Base-by-base conservation (phyloP, 2,329 filamentous ascomycete genomes). In the Aspergillus niger region DNA sequence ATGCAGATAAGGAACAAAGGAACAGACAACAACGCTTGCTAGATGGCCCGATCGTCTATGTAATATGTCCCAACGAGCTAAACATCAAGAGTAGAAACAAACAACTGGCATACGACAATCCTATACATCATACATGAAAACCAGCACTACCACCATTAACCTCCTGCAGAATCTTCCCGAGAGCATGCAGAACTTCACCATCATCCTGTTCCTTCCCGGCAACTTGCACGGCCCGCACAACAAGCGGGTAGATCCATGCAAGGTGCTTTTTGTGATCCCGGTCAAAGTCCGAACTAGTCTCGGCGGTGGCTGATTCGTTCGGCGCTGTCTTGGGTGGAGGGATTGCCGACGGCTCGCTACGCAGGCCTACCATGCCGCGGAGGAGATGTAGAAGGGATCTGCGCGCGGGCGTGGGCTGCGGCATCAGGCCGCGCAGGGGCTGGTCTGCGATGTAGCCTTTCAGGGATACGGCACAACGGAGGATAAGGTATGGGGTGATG, bases 381-480 rank as follows among this genome's bases (percentile, higher is more conserved):
- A 98, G 80, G 24, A 93, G 82, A 69, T 91, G 89, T 4, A 90
- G 73, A 10, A 99, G 79, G 72, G 97, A 95, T 63, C 85, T 88
- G 47, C 91, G 85, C 70, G 97, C 91, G 8, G 87, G 89, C 5
- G 91, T 81, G 0, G 94, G 94, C 73, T 95, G 91, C 4, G 95
- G 95, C 87, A 96, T 95, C 53, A 88, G 85, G 0, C 95, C 93
- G 13, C 95, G 85, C 20, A 99, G 81, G 0, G 94, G 93, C 72
- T 97, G 94, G 74, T 99, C 95, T 3, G 92, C 91, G 49, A 96
- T 88, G 72, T 96, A 98, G 0, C 89, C 83, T 58, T 91, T 88
- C n/a, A 98, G 78, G 0, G 91, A 88, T 15, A 97, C 81, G 0
- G 91, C 92, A 11, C 90, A 87, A 2, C 95, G 88, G 2, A 97